phyloP scores from a whole-genome alignment of 352 stramenopile species.

The Globisporangium spinosum region DNA sequence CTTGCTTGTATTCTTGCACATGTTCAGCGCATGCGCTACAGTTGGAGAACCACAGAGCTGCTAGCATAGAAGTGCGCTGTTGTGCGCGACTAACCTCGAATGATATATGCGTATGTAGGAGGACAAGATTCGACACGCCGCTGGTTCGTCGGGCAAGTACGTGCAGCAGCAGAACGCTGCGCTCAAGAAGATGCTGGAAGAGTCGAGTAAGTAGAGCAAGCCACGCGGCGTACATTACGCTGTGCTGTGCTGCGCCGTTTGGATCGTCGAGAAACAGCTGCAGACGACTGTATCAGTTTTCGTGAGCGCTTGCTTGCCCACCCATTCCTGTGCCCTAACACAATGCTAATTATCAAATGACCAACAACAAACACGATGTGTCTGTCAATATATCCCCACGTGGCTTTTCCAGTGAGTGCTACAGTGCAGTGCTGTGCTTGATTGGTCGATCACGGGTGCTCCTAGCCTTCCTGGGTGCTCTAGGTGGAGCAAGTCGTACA shows the following conservation, averaged over 20 bases:
- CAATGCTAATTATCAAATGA: not conserved
- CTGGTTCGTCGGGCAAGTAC: slow-evolving; percentile 36
- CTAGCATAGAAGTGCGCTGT: not conserved
- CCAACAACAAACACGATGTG: not conserved
- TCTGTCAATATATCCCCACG: not conserved
- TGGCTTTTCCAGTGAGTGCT: not conserved
- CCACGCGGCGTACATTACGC: not conserved
- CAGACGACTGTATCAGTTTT: not conserved
- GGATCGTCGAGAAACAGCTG: no score
- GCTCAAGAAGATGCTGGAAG: slow-evolving; percentile 50
- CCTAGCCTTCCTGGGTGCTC: not conserved
- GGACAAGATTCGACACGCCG: slow-evolving; percentile 59
- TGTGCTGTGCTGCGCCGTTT: not conserved
- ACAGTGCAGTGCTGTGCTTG: not conserved
- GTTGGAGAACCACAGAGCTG: not conserved
- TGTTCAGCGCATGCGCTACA: not conserved
- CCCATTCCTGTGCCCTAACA: not conserved
- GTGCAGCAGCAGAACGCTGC: slow-evolving; percentile 69
- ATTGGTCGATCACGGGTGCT: not conserved
- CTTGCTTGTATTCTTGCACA: not conserved
- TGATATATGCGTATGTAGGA: slow-evolving; percentile 31
- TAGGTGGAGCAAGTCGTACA: not conserved
- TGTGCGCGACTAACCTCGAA: not conserved
- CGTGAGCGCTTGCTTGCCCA: not conserved
- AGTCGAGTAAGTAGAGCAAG: slow-evolving; percentile 21